These are phyloP conservation scores for Coniochaeta prunicola DNA, from an alignment of 2,329 filamentous ascomycete species.

Conservation along the genomic window DNA sequence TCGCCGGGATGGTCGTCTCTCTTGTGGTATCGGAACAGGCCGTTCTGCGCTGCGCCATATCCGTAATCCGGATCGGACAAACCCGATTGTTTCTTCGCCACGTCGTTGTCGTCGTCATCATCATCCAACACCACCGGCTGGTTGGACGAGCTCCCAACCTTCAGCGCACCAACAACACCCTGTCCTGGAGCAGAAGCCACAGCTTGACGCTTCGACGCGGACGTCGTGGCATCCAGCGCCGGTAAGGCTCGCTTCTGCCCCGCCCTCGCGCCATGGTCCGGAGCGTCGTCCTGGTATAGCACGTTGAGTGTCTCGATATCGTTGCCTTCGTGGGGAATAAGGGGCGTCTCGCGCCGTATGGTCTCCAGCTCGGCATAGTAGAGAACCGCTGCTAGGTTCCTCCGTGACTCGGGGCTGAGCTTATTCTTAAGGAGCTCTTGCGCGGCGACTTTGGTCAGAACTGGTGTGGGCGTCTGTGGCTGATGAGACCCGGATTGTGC, in stretches of 20 bases:
- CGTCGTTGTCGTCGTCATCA: background rate
- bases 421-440: background rate
- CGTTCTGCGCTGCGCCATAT: background rate
- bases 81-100: background rate
- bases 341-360: conserved; percentile 6
- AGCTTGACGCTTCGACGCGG: background rate
- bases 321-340: conserved; percentile 2
- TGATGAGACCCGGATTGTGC: too few species aligned
- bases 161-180: background rate
- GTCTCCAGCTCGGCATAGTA: conserved; percentile 10
- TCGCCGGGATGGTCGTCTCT: background rate
- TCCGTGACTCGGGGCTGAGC: background rate
- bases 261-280: background rate
- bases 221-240: background rate
- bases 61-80: background rate
- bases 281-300: background rate
- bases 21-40: conserved; percentile 2
- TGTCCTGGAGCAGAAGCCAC: background rate
- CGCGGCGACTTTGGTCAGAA: background rate
- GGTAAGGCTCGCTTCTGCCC: conserved; percentile 1
- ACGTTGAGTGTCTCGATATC: background rate
- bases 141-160: background rate
- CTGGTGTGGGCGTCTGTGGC: background rate
- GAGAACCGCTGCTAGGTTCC: background rate
- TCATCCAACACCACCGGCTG: background rate